Conservation (phyloP, 768 basidiomycete genomes). For the Paxillus involutus region DNA sequence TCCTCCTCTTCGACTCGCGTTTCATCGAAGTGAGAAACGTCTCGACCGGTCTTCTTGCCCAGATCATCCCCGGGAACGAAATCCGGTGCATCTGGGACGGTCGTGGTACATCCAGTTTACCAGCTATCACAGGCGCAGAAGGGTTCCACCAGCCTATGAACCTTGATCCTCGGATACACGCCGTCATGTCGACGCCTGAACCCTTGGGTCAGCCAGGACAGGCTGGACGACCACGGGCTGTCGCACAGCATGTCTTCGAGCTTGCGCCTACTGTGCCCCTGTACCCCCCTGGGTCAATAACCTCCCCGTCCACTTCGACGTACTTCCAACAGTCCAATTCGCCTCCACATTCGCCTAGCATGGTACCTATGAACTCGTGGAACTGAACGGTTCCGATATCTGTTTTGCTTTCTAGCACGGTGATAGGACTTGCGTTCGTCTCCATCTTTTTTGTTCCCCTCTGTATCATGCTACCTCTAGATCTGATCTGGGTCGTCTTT, state of each 20-base stretch:
- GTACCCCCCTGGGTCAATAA: constrained; percentile 42
- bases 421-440: not conserved
- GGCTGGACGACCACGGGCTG: constrained; percentile 41
- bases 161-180: constrained; percentile 84
- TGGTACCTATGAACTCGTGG: constrained; percentile 28
- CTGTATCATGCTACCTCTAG: not conserved
- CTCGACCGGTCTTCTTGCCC: constrained; percentile 73
- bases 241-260: constrained; percentile 76
- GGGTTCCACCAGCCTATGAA: constrained; percentile 42
- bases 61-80: constrained; percentile 81
- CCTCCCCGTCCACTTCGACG: constrained; percentile 51
- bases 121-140: constrained; percentile 30
- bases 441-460: not conserved
- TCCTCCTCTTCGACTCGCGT: constrained; percentile 83
- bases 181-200: constrained; percentile 69
- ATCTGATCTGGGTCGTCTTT: not conserved
- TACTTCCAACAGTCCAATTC: constrained; percentile 55
- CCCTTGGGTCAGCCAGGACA: constrained; percentile 38
- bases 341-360: constrained; percentile 56
- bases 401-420: too few species aligned
- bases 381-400: constrained; percentile 7
- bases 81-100: constrained; percentile 92
- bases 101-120: constrained; percentile 41
- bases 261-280: constrained; percentile 51
- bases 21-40: constrained; percentile 92